These are phyloP conservation scores for Penicillium pulvis DNA, from an alignment of 495 filamentous ascomycete species.

Conservation along the genomic window DNA sequence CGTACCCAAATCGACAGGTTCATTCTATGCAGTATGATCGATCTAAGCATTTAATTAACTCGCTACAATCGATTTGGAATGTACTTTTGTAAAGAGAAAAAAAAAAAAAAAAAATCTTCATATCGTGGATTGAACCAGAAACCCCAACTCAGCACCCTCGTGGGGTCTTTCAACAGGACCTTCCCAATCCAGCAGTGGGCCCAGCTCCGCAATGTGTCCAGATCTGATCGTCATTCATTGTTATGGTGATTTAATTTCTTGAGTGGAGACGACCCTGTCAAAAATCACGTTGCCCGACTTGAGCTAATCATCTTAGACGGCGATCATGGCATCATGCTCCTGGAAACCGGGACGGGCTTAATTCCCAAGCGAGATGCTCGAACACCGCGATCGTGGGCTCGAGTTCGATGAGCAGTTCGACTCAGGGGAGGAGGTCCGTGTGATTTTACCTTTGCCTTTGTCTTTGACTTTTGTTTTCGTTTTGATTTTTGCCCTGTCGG, in stretches of 20 bases:
- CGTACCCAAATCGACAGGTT: neutral
- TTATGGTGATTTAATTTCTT: neutral
- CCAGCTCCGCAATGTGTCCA: neutral
- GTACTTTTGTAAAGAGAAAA: neutral
- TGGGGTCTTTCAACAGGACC: neutral
- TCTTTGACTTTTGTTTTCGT: neutral
- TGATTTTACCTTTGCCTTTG: neutral
- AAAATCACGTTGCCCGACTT: constrained; percentile 4
- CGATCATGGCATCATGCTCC: constrained; percentile 13
- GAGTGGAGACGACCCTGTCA: constrained; percentile 2
- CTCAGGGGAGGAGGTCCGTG: neutral
- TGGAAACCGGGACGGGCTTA: neutral
- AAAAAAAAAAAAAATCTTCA: too few species aligned
- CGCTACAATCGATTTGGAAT: neutral
- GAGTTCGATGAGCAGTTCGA: neutral
- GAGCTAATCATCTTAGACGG: constrained; percentile 6
- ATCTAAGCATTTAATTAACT: neutral
- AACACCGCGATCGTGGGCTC: neutral
- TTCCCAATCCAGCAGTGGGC: neutral
- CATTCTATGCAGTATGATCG: neutral
- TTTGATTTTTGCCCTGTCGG: neutral
- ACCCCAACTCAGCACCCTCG: neutral
- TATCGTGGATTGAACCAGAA: too few species aligned
- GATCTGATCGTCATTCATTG: neutral
- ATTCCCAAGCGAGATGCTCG: neutral